These are phyloP conservation scores for Luffa aegyptiaca DNA, from an alignment of 306 rosid genomes.

Conservation along the genomic window DNA sequence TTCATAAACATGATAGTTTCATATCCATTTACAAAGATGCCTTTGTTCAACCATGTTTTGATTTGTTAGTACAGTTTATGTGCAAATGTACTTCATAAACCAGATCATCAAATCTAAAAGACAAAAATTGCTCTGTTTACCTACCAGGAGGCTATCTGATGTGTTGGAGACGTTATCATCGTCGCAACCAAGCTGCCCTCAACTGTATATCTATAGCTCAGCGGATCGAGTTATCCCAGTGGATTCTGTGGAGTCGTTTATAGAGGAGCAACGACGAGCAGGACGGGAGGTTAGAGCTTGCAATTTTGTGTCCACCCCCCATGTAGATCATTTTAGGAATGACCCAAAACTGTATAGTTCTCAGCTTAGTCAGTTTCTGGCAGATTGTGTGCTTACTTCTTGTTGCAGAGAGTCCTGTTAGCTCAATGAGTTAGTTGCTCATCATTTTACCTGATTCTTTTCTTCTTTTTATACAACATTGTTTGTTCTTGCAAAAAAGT, in stretches of 20 bases:
- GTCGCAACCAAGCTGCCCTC: constrained; percentile 85
- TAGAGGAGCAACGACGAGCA: constrained; percentile 57
- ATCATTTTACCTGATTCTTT: constrained; percentile 12
- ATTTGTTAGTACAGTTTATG: background rate
- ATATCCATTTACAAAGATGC: background rate
- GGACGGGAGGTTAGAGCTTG: constrained; percentile 91
- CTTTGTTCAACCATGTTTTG: background rate
- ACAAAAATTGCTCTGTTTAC: background rate
- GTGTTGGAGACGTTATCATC: constrained; percentile 57
- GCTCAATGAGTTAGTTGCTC: constrained; percentile 2
- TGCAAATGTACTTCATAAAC: background rate
- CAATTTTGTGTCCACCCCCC: constrained; percentile 86
- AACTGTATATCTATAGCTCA: constrained; percentile 78
- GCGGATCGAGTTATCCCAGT: constrained; percentile 90
- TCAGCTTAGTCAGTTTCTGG: constrained; percentile 74
- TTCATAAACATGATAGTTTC: background rate
- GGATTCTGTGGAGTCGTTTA: constrained; percentile 76
- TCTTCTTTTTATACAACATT: constrained; percentile 3
- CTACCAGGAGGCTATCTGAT: constrained; percentile 87
- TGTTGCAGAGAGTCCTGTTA: constrained; percentile 32
- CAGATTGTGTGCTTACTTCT: constrained; percentile 52
- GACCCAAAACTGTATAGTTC: constrained; percentile 72
- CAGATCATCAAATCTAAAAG: background rate
- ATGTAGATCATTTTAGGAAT: constrained; percentile 93
- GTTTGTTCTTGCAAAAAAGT: background rate